These are phyloP conservation scores for Pseudonitzschia multiseries DNA, from an alignment of 108 stramenopile species.

Conservation along the genomic window DNA sequence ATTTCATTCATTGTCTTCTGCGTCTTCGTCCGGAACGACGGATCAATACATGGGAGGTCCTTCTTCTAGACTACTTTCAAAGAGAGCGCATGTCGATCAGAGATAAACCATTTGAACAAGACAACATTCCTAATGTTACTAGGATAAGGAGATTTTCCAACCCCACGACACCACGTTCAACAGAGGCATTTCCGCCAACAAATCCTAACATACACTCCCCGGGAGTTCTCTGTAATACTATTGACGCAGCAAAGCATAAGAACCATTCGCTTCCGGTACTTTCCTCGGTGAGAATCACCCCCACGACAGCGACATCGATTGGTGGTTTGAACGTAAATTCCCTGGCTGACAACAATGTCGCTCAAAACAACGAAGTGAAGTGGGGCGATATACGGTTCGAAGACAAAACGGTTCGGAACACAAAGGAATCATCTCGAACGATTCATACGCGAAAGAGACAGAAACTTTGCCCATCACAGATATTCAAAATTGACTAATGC, in stretches of 20 bases:
- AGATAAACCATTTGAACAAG: neutral
- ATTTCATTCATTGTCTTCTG: conserved; percentile 34
- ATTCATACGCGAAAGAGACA: conserved; percentile 1
- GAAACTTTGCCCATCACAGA: neutral
- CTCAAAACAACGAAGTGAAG: neutral
- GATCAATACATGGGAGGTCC: conserved; percentile 60
- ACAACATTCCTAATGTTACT: neutral
- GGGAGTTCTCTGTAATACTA: too few relatives aligned
- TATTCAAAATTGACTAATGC: conserved; percentile 10
- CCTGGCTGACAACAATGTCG: neutral
- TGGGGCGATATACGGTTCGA: neutral
- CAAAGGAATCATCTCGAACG: neutral
- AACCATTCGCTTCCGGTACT: neutral
- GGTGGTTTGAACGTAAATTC: neutral
- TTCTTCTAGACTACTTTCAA: conserved; percentile 71
- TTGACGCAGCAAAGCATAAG: too few relatives aligned
- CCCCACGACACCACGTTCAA: neutral
- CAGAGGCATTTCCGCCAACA: too few relatives aligned
- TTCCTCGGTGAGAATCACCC: neutral
- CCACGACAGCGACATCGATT: neutral
- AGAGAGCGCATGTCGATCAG: neutral
- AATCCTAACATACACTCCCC: too few relatives aligned
- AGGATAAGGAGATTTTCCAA: neutral
- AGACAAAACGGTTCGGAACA: neutral
- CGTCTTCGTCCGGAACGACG: conserved; percentile 73